A percentile compares a stretch with the other conserved stretches of the same genome.
Conservation (phyloP, 257 asterid species). For the Solanum virginianum region DNA sequence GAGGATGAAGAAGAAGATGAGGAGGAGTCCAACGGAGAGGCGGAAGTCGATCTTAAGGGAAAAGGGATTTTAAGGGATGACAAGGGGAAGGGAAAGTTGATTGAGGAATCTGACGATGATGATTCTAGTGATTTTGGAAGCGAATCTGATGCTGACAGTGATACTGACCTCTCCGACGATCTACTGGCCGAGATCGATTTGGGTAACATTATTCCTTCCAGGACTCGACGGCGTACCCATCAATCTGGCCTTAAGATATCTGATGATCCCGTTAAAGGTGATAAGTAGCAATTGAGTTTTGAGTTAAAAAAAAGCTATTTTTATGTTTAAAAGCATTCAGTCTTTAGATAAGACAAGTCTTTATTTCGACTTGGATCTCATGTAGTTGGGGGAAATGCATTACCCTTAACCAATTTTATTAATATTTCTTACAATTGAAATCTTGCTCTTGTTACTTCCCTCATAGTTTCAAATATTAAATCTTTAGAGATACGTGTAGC, state of each 20-base stretch:
- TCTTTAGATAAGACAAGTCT: background rate
- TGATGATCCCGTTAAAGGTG: background rate
- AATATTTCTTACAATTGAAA: background rate
- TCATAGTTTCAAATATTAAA: background rate
- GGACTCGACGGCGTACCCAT: conserved; percentile 18
- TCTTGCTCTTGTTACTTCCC: background rate
- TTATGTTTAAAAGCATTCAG: background rate
- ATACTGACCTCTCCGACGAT: conserved; percentile 25
- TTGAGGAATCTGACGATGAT: conserved; percentile 12
- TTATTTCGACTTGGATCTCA: background rate
- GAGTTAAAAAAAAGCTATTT: background rate
- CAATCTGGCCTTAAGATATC: conserved; percentile 15
- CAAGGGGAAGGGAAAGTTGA: conserved; percentile 32
- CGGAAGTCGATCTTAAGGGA: conserved; percentile 16
- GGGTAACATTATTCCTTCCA: conserved; percentile 30
- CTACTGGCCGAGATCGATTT: conserved; percentile 30
- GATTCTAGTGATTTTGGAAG: conserved; percentile 13
- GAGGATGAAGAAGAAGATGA: conserved; percentile 6
- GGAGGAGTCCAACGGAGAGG: background rate
- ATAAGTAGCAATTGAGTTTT: background rate
- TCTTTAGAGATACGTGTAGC: background rate
- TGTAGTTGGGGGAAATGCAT: background rate
- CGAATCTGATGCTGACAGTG: conserved; percentile 16
- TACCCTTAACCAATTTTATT: background rate
- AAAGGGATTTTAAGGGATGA: conserved; percentile 23